These are phyloP conservation scores for Syncephalis plumigaleata DNA, from an alignment of 371 early-diverging fungal species.

Conservation along the genomic window DNA sequence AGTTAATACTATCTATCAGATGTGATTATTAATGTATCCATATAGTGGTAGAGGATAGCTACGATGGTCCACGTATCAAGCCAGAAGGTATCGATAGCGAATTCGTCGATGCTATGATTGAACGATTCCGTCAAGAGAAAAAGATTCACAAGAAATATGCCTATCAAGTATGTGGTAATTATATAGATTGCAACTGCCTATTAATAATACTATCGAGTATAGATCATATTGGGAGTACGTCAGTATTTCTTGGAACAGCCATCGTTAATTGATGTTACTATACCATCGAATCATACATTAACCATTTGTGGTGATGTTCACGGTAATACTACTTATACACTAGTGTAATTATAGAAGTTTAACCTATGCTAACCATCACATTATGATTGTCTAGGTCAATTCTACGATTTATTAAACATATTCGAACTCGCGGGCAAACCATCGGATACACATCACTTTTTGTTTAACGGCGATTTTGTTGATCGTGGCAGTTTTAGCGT, in stretches of 20 bases:
- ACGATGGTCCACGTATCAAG: conserved; percentile 35
- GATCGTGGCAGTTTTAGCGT: conserved; percentile 99
- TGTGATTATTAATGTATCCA: not conserved
- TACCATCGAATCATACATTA: conserved; percentile 52
- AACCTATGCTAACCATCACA: not conserved
- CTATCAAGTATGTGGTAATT: conserved; percentile 30
- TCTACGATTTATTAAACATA: conserved; percentile 90
- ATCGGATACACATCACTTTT: conserved; percentile 56
- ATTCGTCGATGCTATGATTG: conserved; percentile 61
- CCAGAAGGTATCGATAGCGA: conserved; percentile 48
- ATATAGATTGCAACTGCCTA: too few relatives aligned
- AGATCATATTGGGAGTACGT: conserved; percentile 60
- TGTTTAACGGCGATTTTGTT: conserved; percentile 99
- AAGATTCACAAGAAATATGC: conserved; percentile 79
- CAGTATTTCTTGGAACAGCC: conserved; percentile 49
- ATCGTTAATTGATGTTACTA: conserved; percentile 65
- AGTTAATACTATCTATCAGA: not conserved
- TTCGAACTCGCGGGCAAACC: conserved; percentile 85
- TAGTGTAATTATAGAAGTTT: not conserved
- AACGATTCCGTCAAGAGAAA: conserved; percentile 73
- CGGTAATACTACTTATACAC: conserved; percentile 20
- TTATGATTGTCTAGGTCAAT: conserved; percentile 57
- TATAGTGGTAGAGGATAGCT: conserved; percentile 48
- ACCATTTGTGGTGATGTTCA: conserved; percentile 99
- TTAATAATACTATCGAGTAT: not conserved